phyloP scores from a whole-genome alignment of 2,329 filamentous ascomycete genomes.

The Sporothrix brasiliensis region DNA sequence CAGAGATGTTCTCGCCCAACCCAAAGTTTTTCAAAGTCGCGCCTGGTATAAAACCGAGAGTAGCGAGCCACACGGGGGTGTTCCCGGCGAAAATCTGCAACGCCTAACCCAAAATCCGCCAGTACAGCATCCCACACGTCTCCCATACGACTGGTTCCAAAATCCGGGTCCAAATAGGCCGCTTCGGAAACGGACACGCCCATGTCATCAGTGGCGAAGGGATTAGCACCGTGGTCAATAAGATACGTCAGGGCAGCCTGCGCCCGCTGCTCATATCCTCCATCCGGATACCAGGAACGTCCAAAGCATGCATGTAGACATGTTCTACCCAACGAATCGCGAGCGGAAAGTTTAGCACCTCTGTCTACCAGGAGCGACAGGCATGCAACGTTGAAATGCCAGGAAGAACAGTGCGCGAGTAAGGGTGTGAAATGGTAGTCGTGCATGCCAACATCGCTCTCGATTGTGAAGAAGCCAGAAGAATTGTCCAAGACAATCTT shows the following conservation, averaged over 20 bases:
- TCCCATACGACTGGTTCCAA: neutral
- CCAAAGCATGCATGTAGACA: neutral
- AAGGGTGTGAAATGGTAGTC: neutral
- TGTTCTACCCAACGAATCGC: neutral
- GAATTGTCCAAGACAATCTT: constrained; percentile 7
- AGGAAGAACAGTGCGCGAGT: neutral
- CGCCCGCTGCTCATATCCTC: neutral
- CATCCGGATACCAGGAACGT: neutral
- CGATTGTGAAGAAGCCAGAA: constrained; percentile 6
- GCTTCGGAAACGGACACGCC: neutral
- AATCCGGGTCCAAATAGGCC: neutral
- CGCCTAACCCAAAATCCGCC: neutral
- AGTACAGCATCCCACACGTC: constrained; percentile 6
- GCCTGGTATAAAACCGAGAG: neutral
- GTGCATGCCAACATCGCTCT: constrained; percentile 32
- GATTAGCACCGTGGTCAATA: neutral
- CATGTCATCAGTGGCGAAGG: neutral
- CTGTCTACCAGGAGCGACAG: neutral
- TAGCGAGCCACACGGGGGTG: neutral
- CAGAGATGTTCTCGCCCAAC: neutral
- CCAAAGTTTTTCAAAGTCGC: neutral
- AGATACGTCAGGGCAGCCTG: neutral
- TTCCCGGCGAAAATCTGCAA: neutral
- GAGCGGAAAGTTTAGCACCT: neutral
- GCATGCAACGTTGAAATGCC: neutral